Conservation (phyloP, 2,329 filamentous ascomycete genomes). For the Fusarium sterilihyphosum region DNA sequence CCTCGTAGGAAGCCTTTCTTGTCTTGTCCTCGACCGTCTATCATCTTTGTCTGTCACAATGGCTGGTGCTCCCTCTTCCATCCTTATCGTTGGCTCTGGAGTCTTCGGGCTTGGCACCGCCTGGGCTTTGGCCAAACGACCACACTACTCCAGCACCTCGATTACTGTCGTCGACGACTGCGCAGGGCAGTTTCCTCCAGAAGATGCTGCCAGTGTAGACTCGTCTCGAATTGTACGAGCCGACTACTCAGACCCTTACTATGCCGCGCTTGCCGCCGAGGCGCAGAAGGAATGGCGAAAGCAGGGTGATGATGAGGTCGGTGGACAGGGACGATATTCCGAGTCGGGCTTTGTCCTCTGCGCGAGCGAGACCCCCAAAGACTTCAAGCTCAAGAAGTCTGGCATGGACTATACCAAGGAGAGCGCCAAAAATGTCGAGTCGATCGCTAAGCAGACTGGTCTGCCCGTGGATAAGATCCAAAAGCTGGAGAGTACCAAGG, state of each 20-base stretch:
- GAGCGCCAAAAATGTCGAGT: constrained; percentile 69
- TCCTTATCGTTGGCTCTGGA: constrained; percentile 76
- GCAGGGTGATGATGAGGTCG: constrained; percentile 63
- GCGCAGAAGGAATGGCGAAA: constrained; percentile 78
- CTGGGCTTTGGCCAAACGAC: constrained; percentile 72
- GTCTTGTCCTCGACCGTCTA: constrained; percentile 13
- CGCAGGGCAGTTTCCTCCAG: constrained; percentile 65
- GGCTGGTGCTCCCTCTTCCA: constrained; percentile 54
- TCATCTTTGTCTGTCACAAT: constrained; percentile 35
- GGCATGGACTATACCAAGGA: constrained; percentile 67
- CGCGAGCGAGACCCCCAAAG: constrained; percentile 56
- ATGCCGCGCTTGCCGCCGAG: constrained; percentile 76
- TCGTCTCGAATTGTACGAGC: constrained; percentile 71
- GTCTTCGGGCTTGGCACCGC: constrained; percentile 72
- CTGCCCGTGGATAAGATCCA: constrained; percentile 52
- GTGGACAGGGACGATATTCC: constrained; percentile 72
- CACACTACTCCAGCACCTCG: constrained; percentile 60
- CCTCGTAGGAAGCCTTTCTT: constrained; percentile 1
- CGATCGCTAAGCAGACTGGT: constrained; percentile 55
- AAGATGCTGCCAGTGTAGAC: constrained; percentile 70
- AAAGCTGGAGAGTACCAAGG: constrained; percentile 56
- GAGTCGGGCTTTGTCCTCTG: constrained; percentile 76
- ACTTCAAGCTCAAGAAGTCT: constrained; percentile 50
- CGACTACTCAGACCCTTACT: constrained; percentile 85
- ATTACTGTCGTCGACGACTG: constrained; percentile 71